Evolutionary conservation across 345 rosid genomes (phyloP), one percentile per base, ranked within the genome.

Genomic region (Nephelium lappaceum): DNA sequence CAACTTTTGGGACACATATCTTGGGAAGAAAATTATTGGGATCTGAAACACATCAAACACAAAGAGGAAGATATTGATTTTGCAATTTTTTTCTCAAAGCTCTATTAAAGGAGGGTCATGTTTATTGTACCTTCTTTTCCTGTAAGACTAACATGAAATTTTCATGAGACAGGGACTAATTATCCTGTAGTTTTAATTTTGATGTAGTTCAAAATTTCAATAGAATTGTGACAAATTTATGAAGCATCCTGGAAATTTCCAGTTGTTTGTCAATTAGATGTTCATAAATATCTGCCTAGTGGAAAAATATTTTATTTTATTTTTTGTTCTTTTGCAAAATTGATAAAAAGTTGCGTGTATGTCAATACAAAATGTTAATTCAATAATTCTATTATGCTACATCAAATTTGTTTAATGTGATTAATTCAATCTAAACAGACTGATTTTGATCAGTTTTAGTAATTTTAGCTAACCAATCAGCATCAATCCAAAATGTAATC

Each of bases 161-260:
- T 66, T 18, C 43, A 41, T 1, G 71, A 49, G 4, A 31, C 36
- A 67, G 10, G 14, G 49, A 65, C 71, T 23, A 47, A 70, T 49
- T 51, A 6, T 23, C 7, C 14, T 11, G 57, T 45, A 69, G 41
- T 70, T 49, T 49, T 19, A 43, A 57, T 18, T 51, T 51, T 51
- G 57, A 51, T 51, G 4, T 21, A 45, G 15, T 27, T 15, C 39
- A 23, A 15, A 15, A 18, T 8, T 23, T 47, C 42, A 23, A 12
- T 6, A 49, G 39, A 38, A 38, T 23, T 5, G 8, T 61, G 68
- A 60, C 53, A 42, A 72, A 14, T 74, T 23, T 16, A 15, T 27
- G 77, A 62, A 74, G 6, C 69, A 23, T 45, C 77, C 67, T 60
- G 55, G 70, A 45, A 45, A 45, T 63, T 45, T 45, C 77, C 63